Base-by-base conservation (phyloP, 129 eudicot genomes). In the Chrysanthemum seticuspe region DNA sequence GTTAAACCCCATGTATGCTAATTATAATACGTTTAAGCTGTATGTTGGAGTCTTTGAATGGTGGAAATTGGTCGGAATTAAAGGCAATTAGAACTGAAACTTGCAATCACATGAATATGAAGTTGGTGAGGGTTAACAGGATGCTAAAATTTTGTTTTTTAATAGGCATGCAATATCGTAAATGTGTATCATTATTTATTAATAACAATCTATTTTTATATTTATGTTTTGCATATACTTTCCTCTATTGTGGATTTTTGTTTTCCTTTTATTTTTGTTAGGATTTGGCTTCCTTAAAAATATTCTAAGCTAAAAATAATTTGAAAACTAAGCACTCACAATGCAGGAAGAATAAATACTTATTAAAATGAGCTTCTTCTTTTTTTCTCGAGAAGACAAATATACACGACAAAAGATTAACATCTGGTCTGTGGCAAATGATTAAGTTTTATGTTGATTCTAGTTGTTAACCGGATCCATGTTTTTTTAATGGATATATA, bases 121-220 rank as follows among this genome's bases (percentile, higher is more conserved):
- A 53, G 60, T 63, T 77, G 8, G 62, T 78, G 21, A 53, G 48
- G 71, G 19, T 52, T 36, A 10, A 71, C 40, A 40, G 67, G 71
- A 52, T 21, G 77, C 82, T 55, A 78, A 64, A 56, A 13, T 10
- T 16, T 78, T 78, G 67, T 29, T 21, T 53, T 62, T 13, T 36
- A 57, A 61, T 69, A 29, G 44, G 66, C 76, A 78, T 78, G 81
- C 72, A 70, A 62, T 77, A 77, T 36, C 48, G 62, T 60, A 60
- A 69, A 19, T 50, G 40, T 45, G 13, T 15, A 11, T 16, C 16
- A 4, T 68, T 29, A 25, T 71, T 34, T 1, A 10, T 3, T 45
- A 40, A 40, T 21, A 34, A 34, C 40, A 34, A 50, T 62, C 3
- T 6, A 2, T 70, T 14, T 0, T 15, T 12, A 59, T n/a, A 59